Evolutionary conservation across 225 moss, liverwort and hornwort species (phyloP).

Genomic region (Bryoerythrophyllum caledonicum): DNA sequence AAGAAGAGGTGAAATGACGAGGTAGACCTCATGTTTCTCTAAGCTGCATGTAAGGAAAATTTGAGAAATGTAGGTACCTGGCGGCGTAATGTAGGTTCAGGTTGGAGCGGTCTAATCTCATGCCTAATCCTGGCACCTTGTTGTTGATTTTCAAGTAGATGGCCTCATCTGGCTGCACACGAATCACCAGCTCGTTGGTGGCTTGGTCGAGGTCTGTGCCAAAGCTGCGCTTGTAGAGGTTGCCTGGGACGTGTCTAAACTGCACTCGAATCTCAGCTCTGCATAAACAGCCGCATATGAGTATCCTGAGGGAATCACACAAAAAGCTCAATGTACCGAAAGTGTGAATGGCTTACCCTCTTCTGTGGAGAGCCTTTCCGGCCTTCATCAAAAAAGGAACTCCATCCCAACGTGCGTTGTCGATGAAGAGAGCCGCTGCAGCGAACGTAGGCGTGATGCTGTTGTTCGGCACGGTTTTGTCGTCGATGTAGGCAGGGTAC

Average conservation of each 20-base stretch:
- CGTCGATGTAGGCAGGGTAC: conserved; percentile 87
- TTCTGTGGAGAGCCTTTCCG: conserved; percentile 84
- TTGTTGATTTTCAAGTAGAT: conserved; percentile 95
- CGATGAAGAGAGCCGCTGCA: conserved; percentile 90
- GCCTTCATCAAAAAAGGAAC: conserved; percentile 98
- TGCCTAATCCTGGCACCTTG: conserved; percentile 87
- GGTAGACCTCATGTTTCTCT: background rate
- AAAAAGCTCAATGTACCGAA: background rate
- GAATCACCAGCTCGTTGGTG: conserved; percentile 91
- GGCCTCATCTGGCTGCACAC: conserved; percentile 92
- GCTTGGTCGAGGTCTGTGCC: conserved; percentile 92
- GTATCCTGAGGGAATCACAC: background rate
- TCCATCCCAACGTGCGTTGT: conserved; percentile 94
- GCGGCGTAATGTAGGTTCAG: conserved; percentile 84
- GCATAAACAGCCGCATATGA: conserved; percentile 21
- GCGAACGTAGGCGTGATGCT: conserved; percentile 91
- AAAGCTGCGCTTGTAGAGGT: conserved; percentile 90
- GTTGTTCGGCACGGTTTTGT: conserved; percentile 85
- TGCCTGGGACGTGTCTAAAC: conserved; percentile 94
- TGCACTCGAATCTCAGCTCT: conserved; percentile 95
- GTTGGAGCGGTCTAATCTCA: conserved; percentile 87
- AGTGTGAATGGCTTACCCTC: conserved; percentile 43
- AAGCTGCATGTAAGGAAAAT: background rate
- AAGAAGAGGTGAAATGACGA: no score
- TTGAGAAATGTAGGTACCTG: conserved; percentile 37